Conservation (phyloP, 306 rosid genomes). For the Carpinus fangiana region DNA sequence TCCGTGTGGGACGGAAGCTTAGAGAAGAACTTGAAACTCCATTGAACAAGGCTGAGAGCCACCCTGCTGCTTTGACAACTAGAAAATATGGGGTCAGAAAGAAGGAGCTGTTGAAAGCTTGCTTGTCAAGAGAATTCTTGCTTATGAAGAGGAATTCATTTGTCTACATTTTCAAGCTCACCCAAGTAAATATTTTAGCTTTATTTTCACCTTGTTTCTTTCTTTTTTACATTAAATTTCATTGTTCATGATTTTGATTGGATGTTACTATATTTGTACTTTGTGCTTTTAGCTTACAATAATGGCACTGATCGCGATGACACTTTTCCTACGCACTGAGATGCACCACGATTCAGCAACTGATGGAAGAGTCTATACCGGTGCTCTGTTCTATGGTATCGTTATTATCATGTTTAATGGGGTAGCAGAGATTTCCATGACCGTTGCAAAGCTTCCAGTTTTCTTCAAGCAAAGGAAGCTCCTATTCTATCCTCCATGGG, state of each 20-base stretch:
- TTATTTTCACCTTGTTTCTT: neutral
- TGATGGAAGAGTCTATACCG: conserved; percentile 35
- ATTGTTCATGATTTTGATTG: neutral
- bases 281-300: conserved; percentile 27
- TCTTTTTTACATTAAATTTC: neutral
- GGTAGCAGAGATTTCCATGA: conserved; percentile 58
- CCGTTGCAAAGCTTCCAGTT: conserved; percentile 59
- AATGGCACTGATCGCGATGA: conserved; percentile 34
- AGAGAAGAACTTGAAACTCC: conserved; percentile 39
- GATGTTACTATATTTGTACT: neutral
- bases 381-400: conserved; percentile 38
- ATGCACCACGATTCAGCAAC: conserved; percentile 31
- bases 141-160: conserved; percentile 53
- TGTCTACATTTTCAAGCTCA: conserved; percentile 40
- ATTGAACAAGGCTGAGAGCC: conserved; percentile 43
- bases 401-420: conserved; percentile 39
- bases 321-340: conserved; percentile 41
- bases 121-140: conserved; percentile 43
- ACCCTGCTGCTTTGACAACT: conserved; percentile 47
- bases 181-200: conserved; percentile 29
- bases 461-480: conserved; percentile 72
- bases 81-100: conserved; percentile 33
- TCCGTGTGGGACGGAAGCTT: conserved; percentile 35
- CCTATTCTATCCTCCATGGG: conserved; percentile 67
- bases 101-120: conserved; percentile 36